Conservation (phyloP, 805 yeast species). For the Debaryomyces hansenii region DNA sequence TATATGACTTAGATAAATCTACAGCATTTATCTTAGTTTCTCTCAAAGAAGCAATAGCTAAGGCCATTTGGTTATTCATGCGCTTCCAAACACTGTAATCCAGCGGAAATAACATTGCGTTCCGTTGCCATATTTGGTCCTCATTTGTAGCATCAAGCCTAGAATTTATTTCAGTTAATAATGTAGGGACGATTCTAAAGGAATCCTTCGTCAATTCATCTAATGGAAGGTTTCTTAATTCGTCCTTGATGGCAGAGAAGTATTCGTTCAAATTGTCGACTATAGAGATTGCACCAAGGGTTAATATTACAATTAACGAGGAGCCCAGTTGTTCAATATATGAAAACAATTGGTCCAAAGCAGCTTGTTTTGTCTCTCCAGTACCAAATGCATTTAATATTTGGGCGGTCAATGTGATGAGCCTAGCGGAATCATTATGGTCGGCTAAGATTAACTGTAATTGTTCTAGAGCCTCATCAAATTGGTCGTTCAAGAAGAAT, state of each 20-base stretch:
- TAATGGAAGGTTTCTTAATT: slow-evolving; percentile 54
- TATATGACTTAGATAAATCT: slow-evolving; percentile 53
- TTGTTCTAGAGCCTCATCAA: slow-evolving; percentile 65
- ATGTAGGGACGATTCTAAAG: slow-evolving; percentile 54
- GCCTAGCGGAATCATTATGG: slow-evolving; percentile 58
- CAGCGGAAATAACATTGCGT: slow-evolving; percentile 73
- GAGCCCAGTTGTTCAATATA: slow-evolving; percentile 65
- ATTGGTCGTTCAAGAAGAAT: slow-evolving; percentile 60
- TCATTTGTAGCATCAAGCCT: slow-evolving; percentile 28
- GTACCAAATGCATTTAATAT: slow-evolving; percentile 75
- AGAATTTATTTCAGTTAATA: slow-evolving; percentile 52
- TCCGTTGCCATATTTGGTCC: slow-evolving; percentile 57
- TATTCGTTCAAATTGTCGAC: slow-evolving; percentile 59
- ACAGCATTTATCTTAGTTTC: slow-evolving; percentile 50
- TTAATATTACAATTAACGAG: slow-evolving; percentile 63
- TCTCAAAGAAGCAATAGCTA: slow-evolving; percentile 54
- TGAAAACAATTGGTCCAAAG: slow-evolving; percentile 76
- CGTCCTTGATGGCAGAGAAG: slow-evolving; percentile 65
- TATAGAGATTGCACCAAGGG: slow-evolving; percentile 78
- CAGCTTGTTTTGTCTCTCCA: slow-evolving; percentile 77
- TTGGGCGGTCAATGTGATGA: slow-evolving; percentile 75
- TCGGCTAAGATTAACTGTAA: slow-evolving; percentile 58
- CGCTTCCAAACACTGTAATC: slow-evolving; percentile 68
- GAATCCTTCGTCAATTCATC: slow-evolving; percentile 50
- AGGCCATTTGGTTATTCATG: slow-evolving; percentile 55